Percentiles rank a stretch among this genome's conserved stretches.
Evolutionary conservation across 2,329 filamentous ascomycete genomes (phyloP).

Genomic region (Cordyceps farinosa): DNA sequence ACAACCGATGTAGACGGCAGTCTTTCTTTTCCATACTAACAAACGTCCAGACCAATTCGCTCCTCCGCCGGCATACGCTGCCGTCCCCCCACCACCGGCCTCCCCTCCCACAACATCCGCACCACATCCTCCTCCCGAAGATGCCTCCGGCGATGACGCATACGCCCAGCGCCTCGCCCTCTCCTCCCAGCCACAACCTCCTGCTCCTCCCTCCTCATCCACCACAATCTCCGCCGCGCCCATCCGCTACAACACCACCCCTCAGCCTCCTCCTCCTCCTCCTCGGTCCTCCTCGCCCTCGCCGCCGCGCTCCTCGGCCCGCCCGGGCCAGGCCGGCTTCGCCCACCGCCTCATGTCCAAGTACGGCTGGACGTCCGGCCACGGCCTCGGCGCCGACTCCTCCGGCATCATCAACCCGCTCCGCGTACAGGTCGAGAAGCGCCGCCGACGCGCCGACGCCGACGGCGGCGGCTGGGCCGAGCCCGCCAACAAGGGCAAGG

Average conservation of each 20-base stretch:
- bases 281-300: constrained; percentile 35
- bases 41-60: constrained; percentile 52
- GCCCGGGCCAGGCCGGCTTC: constrained; percentile 79
- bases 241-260: constrained; percentile 58
- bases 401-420: constrained; percentile 83
- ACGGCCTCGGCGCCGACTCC: constrained; percentile 77
- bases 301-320: constrained; percentile 48
- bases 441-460: constrained; percentile 72
- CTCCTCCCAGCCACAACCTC: constrained; percentile 28
- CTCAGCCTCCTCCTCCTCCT: constrained; percentile 30
- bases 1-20: background rate
- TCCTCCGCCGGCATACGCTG: constrained; percentile 54
- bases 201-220: constrained; percentile 32
- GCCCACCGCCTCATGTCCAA: constrained; percentile 87
- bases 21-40: constrained; percentile 22
- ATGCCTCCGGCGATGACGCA: constrained; percentile 65
- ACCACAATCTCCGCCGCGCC: constrained; percentile 69
- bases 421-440: constrained; percentile 79
- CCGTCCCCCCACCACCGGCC: constrained; percentile 53
- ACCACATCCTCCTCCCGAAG: constrained; percentile 48
- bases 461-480: constrained; percentile 75
- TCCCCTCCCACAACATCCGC: constrained; percentile 45
- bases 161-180: constrained; percentile 61
- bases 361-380: constrained; percentile 87
- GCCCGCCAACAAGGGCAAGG: constrained; percentile 68